Percentiles rank a stretch among this genome's conserved stretches.
These are phyloP conservation scores for Ilyonectria mors-panacis DNA, from an alignment of 2,329 filamentous ascomycete genomes.

Conservation along the genomic window DNA sequence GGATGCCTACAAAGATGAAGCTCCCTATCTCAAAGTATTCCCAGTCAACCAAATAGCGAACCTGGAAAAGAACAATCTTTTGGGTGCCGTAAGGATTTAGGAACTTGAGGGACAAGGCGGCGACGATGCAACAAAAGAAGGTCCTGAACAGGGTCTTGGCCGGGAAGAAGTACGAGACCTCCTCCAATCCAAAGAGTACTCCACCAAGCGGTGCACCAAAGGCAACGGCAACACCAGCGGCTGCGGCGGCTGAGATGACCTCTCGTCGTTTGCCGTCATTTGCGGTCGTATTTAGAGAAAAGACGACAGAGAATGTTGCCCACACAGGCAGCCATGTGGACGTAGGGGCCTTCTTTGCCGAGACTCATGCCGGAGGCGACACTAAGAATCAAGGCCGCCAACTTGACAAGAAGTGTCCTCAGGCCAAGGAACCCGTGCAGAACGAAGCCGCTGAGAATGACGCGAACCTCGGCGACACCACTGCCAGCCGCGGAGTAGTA, in stretches of 20 bases:
- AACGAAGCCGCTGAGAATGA: slow-evolving; percentile 98
- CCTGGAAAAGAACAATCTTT: slow-evolving; percentile 97
- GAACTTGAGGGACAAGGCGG: slow-evolving; percentile 92
- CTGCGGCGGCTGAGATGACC: slow-evolving; percentile 92
- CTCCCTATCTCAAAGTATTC: slow-evolving; percentile 89
- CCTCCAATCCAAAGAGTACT: slow-evolving; percentile 93
- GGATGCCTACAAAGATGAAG: slow-evolving; percentile 88
- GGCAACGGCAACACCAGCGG: slow-evolving; percentile 92
- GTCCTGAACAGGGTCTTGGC: slow-evolving; percentile 97
- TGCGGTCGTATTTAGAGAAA: slow-evolving; percentile 94
- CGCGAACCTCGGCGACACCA: slow-evolving; percentile 96
- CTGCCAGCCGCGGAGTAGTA: slow-evolving; percentile 98
- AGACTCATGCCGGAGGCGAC: slow-evolving; percentile 94
- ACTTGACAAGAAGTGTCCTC: slow-evolving; percentile 89
- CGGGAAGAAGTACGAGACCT: slow-evolving; percentile 97
- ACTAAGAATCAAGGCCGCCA: slow-evolving; percentile 84
- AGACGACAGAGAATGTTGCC: slow-evolving; percentile 95
- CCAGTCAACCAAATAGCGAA: slow-evolving; percentile 93
- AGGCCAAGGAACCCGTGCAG: slow-evolving; percentile 94
- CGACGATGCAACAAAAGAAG: slow-evolving; percentile 97
- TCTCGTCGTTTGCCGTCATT: slow-evolving; percentile 97
- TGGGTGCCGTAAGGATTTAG: slow-evolving; percentile 95
- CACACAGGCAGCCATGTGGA: slow-evolving; percentile 96
- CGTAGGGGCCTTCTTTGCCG: slow-evolving; percentile 95
- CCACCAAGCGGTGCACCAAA: slow-evolving; percentile 92